Conservation (phyloP, 1,284 basidiomycete genomes). For the Malassezia slooffiae region DNA sequence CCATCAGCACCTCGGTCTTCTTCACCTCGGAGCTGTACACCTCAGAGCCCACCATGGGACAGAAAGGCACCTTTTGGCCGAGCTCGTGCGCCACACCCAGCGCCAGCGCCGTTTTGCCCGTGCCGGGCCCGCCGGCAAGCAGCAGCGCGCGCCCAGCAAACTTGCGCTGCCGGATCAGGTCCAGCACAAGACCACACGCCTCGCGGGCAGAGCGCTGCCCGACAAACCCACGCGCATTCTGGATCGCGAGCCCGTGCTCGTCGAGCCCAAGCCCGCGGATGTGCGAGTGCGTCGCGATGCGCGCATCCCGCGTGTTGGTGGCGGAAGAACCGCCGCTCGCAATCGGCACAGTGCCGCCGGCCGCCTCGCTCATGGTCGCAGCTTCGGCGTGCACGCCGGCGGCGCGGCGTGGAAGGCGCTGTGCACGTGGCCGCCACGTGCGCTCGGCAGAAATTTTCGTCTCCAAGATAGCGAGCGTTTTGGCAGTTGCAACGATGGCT, state of each 20-base stretch:
- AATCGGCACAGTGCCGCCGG: slow-evolving; percentile 10
- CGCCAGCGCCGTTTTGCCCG: slow-evolving; percentile 90
- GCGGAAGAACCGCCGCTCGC: slow-evolving; percentile 5
- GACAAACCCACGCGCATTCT: slow-evolving; percentile 68
- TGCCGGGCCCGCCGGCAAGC: slow-evolving; percentile 79
- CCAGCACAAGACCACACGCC: slow-evolving; percentile 84
- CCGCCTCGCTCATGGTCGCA: slow-evolving; percentile 1
- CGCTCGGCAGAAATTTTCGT: not conserved
- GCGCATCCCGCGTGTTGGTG: slow-evolving; percentile 27
- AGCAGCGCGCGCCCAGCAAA: slow-evolving; percentile 82
- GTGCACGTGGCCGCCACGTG: not conserved
- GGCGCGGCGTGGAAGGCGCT: not conserved
- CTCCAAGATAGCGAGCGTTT: not conserved
- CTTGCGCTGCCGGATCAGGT: slow-evolving; percentile 75
- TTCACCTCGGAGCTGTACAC: slow-evolving; percentile 96
- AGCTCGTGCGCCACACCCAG: slow-evolving; percentile 87
- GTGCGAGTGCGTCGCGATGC: slow-evolving; percentile 82
- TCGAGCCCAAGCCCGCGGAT: slow-evolving; percentile 90
- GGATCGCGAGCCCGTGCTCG: slow-evolving; percentile 66
- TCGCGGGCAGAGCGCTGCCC: slow-evolving; percentile 83
- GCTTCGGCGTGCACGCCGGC: too few species aligned
- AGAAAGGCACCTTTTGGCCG: slow-evolving; percentile 89
- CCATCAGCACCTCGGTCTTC: slow-evolving; percentile 97
- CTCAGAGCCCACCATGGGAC: slow-evolving; percentile 94
- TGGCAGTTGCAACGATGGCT: slow-evolving; percentile 7